A percentile compares a stretch with the other conserved stretches of the same genome.
Evolutionary conservation across 192 early-diverging fungal species (phyloP).

Genomic region (Coemansia erecta): DNA sequence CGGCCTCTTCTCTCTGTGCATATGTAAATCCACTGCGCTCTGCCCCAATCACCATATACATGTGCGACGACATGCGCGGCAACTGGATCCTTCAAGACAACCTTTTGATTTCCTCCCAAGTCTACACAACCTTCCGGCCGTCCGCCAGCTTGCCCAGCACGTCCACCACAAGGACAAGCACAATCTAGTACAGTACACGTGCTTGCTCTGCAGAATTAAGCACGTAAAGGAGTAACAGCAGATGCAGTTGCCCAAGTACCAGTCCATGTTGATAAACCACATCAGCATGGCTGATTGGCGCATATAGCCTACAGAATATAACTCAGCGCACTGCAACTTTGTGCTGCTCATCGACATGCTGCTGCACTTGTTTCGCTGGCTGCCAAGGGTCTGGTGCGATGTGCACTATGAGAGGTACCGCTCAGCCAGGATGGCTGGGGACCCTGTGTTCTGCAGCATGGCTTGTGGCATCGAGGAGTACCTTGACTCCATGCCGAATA

Average conservation of each 20-base stretch:
- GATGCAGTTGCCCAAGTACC: conserved; percentile 39
- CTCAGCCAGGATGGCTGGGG: conserved; percentile 22
- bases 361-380: conserved; percentile 82
- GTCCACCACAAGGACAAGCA: too few species aligned
- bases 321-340: conserved; percentile 92
- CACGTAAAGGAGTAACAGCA: conserved; percentile 5
- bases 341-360: conserved; percentile 78
- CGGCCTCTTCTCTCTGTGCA: too few species aligned
- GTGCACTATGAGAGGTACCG: conserved; percentile 90
- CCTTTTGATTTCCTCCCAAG: too few species aligned
- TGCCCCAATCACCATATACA: too few species aligned
- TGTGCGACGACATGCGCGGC: too few species aligned
- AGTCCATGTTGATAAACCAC: conserved; percentile 19
- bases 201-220: too few species aligned
- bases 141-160: too few species aligned
- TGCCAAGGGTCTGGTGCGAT: conserved; percentile 82
- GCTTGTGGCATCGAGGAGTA: neutral
- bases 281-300: conserved; percentile 41
- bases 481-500: neutral
- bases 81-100: too few species aligned
- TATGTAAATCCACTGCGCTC: too few species aligned
- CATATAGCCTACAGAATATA: conserved; percentile 16
- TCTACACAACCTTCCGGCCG: too few species aligned
- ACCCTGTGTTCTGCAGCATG: conserved; percentile 11
- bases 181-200: too few species aligned